phyloP scores from a whole-genome alignment of 2,329 filamentous ascomycete species.

The Fusarium sp. region DNA sequence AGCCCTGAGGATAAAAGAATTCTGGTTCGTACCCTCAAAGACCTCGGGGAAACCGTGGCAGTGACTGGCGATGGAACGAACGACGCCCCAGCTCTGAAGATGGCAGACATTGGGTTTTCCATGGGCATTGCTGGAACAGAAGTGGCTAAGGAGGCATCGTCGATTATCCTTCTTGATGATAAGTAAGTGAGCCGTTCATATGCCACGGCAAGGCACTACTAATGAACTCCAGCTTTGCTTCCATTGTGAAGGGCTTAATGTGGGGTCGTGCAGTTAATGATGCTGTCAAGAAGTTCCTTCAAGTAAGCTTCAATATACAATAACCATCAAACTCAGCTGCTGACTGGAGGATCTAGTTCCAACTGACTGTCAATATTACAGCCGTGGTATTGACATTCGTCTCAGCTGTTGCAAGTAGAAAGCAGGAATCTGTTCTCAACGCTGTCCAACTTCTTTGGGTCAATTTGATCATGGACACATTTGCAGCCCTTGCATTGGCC shows the following conservation, averaged over 20 bases:
- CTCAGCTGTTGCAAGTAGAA: conserved; percentile 65
- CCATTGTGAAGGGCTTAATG: conserved; percentile 70
- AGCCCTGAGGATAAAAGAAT: conserved; percentile 76
- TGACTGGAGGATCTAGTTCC: conserved; percentile 59
- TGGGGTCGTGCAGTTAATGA: conserved; percentile 75
- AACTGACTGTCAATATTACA: conserved; percentile 73
- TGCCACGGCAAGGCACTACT: neutral
- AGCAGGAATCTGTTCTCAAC: conserved; percentile 66
- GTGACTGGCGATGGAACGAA: conserved; percentile 74
- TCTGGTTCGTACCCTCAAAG: conserved; percentile 71
- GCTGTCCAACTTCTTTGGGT: conserved; percentile 73
- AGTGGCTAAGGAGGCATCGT: conserved; percentile 72
- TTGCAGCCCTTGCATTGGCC: conserved; percentile 72
- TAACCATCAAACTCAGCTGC: neutral
- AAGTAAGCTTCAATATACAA: conserved; percentile 51
- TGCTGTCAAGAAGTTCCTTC: conserved; percentile 73
- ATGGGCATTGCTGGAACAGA: conserved; percentile 75
- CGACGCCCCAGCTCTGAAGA: conserved; percentile 70
- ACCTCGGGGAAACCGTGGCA: conserved; percentile 69
- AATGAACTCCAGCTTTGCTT: conserved; percentile 56
- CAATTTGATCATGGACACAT: conserved; percentile 74
- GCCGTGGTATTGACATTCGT: conserved; percentile 71
- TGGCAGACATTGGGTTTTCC: conserved; percentile 72
- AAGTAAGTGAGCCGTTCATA: conserved; percentile 52
- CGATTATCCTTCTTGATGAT: conserved; percentile 72